phyloP scores from a whole-genome alignment of 345 rosid species.

The Microcos paniculata region DNA sequence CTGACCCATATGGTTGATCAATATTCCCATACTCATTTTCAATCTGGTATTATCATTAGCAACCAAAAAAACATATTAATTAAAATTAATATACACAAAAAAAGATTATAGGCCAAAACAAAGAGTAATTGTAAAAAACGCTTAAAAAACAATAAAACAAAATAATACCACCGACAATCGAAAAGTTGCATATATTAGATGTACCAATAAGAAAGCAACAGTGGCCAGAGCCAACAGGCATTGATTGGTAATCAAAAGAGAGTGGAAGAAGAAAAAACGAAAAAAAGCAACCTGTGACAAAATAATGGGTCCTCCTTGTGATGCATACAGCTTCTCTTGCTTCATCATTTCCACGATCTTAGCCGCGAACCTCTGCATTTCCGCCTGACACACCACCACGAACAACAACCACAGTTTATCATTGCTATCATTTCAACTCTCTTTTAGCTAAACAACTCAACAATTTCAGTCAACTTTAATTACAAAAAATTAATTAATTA shows the following conservation, averaged over 20 bases:
- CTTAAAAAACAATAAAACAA: neutral
- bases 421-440: neutral
- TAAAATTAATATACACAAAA: no score
- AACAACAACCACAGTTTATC: neutral
- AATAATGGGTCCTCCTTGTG: conserved; percentile 96
- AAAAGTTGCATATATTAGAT: neutral
- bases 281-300: conserved; percentile 71
- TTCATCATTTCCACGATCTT: conserved; percentile 91
- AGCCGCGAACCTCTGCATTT: conserved; percentile 85
- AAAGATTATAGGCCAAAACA: neutral
- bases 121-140: neutral
- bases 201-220: neutral
- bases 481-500: neutral
- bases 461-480: conserved; percentile 7
- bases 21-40: conserved; percentile 96
- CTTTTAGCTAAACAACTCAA: neutral
- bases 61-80: neutral
- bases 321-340: conserved; percentile 84
- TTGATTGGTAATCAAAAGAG: conserved; percentile 3
- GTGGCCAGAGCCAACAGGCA: neutral
- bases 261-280: neutral
- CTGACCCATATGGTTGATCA: conserved; percentile 64
- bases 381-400: conserved; percentile 42
- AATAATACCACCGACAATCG: neutral
- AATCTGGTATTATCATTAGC: conserved; percentile 48